phyloP scores from a whole-genome alignment of 2,329 filamentous ascomycete species.

The Calonectria leucothoes region DNA sequence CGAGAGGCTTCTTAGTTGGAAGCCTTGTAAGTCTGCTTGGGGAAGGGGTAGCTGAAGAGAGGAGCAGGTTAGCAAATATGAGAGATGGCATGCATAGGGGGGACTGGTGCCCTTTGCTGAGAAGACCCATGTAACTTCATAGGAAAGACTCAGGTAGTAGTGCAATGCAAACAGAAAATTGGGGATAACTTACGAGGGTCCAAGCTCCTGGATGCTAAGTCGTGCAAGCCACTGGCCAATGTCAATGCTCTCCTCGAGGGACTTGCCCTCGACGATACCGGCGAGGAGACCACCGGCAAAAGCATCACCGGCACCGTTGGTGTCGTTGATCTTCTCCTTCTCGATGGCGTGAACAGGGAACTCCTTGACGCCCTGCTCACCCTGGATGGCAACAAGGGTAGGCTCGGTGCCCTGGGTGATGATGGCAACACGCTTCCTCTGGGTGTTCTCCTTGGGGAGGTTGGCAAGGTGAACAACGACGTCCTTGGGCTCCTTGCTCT shows the following conservation, averaged over 20 bases:
- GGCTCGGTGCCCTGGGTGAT: conserved; percentile 95
- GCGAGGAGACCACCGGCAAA: conserved; percentile 96
- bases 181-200: conserved; percentile 82
- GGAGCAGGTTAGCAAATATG: conserved; percentile 32
- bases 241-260: conserved; percentile 82
- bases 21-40: conserved; percentile 79
- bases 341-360: conserved; percentile 86
- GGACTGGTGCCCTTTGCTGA: conserved; percentile 27
- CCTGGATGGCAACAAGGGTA: conserved; percentile 85
- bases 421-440: conserved; percentile 87
- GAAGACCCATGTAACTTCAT: conserved; percentile 21
- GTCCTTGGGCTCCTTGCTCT: conserved; percentile 81
- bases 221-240: conserved; percentile 97
- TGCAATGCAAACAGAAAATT: conserved; percentile 21
- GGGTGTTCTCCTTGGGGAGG: conserved; percentile 90
- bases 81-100: conserved; percentile 19
- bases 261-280: conserved; percentile 86
- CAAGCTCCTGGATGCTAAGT: conserved; percentile 93
- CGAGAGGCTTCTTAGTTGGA: conserved; percentile 47
- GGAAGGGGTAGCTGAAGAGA: conserved; percentile 77
- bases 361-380: conserved; percentile 76
- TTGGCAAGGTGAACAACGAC: conserved; percentile 89
- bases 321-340: conserved; percentile 87
- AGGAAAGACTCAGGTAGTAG: conserved; percentile 33
- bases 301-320: conserved; percentile 95